Evolutionary conservation across 2,329 filamentous ascomycete genomes (phyloP).

Genomic region (Pestalotiopsis sp.): DNA sequence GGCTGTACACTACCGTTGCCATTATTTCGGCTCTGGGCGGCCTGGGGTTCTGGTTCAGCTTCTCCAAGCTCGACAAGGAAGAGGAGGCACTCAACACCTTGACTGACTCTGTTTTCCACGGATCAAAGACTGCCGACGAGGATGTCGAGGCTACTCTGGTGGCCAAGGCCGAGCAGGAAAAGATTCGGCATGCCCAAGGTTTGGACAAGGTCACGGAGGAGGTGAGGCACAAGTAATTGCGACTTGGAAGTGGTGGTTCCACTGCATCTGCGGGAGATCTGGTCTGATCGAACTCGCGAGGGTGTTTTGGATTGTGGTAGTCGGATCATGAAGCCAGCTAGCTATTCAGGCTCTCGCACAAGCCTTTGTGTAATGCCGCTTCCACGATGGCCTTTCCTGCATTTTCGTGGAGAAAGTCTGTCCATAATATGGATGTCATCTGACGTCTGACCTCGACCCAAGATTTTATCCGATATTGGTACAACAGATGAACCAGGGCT

Average conservation of each 20-base stretch:
- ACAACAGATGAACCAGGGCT: background rate
- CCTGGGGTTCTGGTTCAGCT: conserved; percentile 68
- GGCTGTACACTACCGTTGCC: conserved; percentile 72
- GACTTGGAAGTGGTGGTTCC: no score
- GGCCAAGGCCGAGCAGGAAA: conserved; percentile 25
- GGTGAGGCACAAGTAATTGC: background rate
- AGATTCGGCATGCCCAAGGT: conserved; percentile 24
- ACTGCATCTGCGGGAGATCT: background rate
- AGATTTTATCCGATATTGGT: background rate
- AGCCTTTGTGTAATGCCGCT: background rate
- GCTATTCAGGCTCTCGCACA: no score
- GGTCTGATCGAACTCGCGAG: background rate
- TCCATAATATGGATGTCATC: background rate
- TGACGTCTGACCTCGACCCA: background rate
- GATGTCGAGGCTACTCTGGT: conserved; percentile 24
- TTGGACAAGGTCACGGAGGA: conserved; percentile 17
- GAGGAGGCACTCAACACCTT: conserved; percentile 69
- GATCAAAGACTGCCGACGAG: conserved; percentile 23
- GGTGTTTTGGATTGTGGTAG: no score
- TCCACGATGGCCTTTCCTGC: background rate
- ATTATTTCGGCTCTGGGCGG: conserved; percentile 63
- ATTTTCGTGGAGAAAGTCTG: background rate
- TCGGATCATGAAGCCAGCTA: no score
- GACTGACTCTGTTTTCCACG: conserved; percentile 31
- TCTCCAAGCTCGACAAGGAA: conserved; percentile 59